Percentiles rank a stretch among this genome's conserved stretches.
Conservation (phyloP, 1,139 yeast species). For the Candida dubliniensis region DNA sequence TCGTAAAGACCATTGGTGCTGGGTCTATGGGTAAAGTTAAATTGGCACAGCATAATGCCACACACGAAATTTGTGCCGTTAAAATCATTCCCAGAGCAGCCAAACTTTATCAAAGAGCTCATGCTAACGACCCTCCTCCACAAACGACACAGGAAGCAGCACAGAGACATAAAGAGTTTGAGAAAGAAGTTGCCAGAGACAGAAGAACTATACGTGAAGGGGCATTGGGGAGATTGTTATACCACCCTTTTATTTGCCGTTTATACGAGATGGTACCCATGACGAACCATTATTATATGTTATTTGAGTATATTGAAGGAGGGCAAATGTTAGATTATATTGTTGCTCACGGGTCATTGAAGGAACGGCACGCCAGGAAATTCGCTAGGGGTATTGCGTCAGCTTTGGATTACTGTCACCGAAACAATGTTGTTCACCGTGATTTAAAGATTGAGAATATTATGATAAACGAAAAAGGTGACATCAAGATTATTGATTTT, state of each 20-base stretch:
- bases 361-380: slow-evolving; percentile 91
- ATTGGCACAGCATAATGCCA: slow-evolving; percentile 79
- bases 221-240: slow-evolving; percentile 82
- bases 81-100: slow-evolving; percentile 83
- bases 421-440: slow-evolving; percentile 92
- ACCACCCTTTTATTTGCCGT: slow-evolving; percentile 91
- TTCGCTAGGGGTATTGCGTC: slow-evolving; percentile 96
- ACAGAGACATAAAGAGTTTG: slow-evolving; percentile 70
- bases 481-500: slow-evolving; percentile 92
- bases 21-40: slow-evolving; percentile 99
- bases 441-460: slow-evolving; percentile 96
- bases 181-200: slow-evolving; percentile 88
- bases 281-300: slow-evolving; percentile 96
- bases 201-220: slow-evolving; percentile 93
- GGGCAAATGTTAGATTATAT: slow-evolving; percentile 98
- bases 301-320: slow-evolving; percentile 95
- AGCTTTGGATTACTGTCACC: slow-evolving; percentile 91
- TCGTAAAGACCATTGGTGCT: slow-evolving; percentile 92
- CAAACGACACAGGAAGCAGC: slow-evolving; percentile 55
- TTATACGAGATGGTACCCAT: slow-evolving; percentile 92
- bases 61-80: slow-evolving; percentile 84
- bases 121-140: slow-evolving; percentile 67
- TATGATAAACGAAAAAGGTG: slow-evolving; percentile 91
- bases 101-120: slow-evolving; percentile 73
- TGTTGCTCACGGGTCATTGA: slow-evolving; percentile 92